Base-by-base conservation (phyloP, 768 basidiomycete genomes). In the Tephrocybe sp. region DNA sequence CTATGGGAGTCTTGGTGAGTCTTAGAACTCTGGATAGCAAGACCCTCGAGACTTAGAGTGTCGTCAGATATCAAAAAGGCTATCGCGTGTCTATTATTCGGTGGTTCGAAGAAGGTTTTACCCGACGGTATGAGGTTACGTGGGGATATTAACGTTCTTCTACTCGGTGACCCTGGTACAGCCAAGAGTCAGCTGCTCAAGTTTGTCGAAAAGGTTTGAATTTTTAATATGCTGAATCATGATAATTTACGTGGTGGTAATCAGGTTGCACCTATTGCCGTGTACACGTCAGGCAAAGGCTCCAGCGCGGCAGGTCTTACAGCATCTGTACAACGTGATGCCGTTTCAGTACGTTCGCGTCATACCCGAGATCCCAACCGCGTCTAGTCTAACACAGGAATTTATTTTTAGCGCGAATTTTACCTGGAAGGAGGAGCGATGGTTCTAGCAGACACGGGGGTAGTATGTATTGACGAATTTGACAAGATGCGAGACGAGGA, bases 401-500 rank as follows among this genome's bases (percentile, higher is more conserved):
- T 26, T 7, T 7, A 26, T 51, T 32, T 48, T 11, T 54, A 98
- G 94, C 83, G 97, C 39, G 97, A 99, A 67, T 98, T 99, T 69
- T 98, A 97, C 70, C 80, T 99, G 5, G 97, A 99, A 75, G 97
- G 97, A 7, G 97, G 97, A 19, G 97, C 97, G 1, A 98, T 99
- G 97, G 97, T 99, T 5, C 82, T 98, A 33, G 97, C 97, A 1
- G 97, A 99, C 65, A 91, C 91, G 11, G 97, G 97, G 23, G 95
- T 99, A 12, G 97, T 98, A 34, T 98, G 97, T 63, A 99, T 99
- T 63, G 97, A 99, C 61, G 97, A 99, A 67, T 99, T 99, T 61
- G 97, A 99, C 72, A 99, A 99, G 75, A 99, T 99, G 97, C 79
- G 96, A 34, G 97, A 99, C 59, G 96, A 98, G 68, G 97, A 99